Evolutionary conservation across 208 protist species (phyloP).

Genomic region (Wallacemonas rigidus): DNA sequence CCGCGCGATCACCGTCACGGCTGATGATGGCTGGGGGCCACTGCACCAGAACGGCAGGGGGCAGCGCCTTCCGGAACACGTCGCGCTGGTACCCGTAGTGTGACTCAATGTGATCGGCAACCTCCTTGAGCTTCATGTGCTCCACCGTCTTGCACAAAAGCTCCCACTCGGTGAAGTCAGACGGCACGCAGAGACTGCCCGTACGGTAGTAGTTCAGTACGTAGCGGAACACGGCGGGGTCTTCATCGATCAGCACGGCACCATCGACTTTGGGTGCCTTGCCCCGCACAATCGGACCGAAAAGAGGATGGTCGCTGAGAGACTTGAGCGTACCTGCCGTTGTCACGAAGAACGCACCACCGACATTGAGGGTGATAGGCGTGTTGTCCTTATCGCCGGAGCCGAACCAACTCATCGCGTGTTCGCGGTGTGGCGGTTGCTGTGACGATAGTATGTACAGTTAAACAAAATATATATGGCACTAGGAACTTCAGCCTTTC

Average conservation of each 20-base stretch:
- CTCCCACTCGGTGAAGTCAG: conserved; percentile 70
- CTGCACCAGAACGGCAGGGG: conserved; percentile 61
- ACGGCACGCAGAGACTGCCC: conserved; percentile 46
- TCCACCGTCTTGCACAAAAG: conserved; percentile 55
- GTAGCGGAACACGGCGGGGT: conserved; percentile 63
- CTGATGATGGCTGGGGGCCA: conserved; percentile 36
- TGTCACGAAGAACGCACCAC: conserved; percentile 58
- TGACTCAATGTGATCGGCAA: conserved; percentile 42
- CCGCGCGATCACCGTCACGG: neutral
- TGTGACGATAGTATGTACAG: too few species aligned
- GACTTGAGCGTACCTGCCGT: conserved; percentile 35
- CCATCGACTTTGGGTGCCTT: conserved; percentile 50
- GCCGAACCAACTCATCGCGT: conserved; percentile 12
- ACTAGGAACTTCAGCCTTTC: too few species aligned
- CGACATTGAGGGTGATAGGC: conserved; percentile 62
- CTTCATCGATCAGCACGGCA: conserved; percentile 66
- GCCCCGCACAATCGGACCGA: conserved; percentile 58
- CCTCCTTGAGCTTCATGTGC: conserved; percentile 42
- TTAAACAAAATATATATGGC: too few species aligned
- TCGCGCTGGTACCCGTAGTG: conserved; percentile 64
- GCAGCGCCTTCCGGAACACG: conserved; percentile 56
- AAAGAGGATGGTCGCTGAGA: conserved; percentile 41
- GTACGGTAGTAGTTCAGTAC: conserved; percentile 64
- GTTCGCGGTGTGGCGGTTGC: neutral
- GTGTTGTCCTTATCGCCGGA: conserved; percentile 4